Evolutionary conservation across 345 rosid species (phyloP).

Genomic region (Boechera divaricarpa): DNA sequence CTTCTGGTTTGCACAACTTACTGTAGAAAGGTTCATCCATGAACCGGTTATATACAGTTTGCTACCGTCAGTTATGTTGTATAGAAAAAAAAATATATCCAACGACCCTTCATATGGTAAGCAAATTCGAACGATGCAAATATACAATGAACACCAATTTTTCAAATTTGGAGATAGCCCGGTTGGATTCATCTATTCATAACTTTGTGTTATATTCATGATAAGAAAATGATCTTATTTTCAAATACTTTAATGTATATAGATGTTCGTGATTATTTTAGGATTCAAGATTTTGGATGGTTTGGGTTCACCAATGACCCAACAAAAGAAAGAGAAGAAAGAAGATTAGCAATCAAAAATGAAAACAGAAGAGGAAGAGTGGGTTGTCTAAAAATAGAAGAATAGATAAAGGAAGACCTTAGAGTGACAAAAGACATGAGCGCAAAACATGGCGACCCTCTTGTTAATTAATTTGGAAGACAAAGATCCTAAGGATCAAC

Average conservation of each 20-base stretch:
- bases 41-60: neutral
- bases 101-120: neutral
- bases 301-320: neutral
- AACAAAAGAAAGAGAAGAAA: neutral
- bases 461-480: conserved; percentile 42
- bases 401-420: conserved; percentile 32
- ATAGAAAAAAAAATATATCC: neutral
- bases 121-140: neutral
- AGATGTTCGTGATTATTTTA: conserved; percentile 13
- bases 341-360: neutral
- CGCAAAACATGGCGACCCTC: conserved; percentile 48
- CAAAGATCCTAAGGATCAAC: conserved; percentile 32
- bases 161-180: neutral
- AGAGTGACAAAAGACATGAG: conserved; percentile 32
- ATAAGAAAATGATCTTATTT: neutral
- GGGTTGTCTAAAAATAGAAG: conserved; percentile 28
- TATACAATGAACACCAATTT: neutral
- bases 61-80: neutral
- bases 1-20: neutral
- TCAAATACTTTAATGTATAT: neutral
- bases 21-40: neutral
- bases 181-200: neutral
- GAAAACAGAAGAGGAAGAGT: conserved; percentile 3
- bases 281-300: conserved; percentile 1
- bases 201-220: conserved; percentile 3